Evolutionary conservation across 2,329 filamentous ascomycete species (phyloP).

Genomic region (Proliferodiscus dingleyae): DNA sequence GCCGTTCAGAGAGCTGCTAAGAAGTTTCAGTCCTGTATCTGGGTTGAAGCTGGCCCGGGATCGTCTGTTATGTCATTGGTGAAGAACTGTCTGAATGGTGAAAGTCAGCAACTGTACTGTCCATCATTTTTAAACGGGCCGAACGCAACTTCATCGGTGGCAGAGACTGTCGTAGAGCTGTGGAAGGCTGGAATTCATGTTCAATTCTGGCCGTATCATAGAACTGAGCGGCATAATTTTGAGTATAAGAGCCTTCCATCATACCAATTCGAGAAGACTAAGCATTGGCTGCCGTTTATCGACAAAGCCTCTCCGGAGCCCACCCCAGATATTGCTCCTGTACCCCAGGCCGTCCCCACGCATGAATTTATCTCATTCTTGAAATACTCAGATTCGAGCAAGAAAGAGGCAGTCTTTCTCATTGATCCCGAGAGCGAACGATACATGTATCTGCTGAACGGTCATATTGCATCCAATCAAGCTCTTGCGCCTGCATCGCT

Average conservation of each 20-base stretch:
- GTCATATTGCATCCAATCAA: constrained; percentile 34
- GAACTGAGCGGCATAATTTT: constrained; percentile 19
- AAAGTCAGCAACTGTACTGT: neutral
- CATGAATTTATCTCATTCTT: constrained; percentile 29
- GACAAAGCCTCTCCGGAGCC: constrained; percentile 13
- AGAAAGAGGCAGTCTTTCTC: constrained; percentile 33
- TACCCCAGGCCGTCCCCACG: constrained; percentile 6
- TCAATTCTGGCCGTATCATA: constrained; percentile 31
- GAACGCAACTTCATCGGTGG: constrained; percentile 12
- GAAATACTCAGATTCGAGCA: constrained; percentile 27
- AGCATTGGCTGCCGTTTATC: constrained; percentile 28
- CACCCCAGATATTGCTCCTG: neutral
- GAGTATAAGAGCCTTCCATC: constrained; percentile 26
- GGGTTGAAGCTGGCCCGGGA: constrained; percentile 23
- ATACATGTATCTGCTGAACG: constrained; percentile 33
- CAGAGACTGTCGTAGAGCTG: constrained; percentile 21
- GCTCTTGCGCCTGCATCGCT: constrained; percentile 7
- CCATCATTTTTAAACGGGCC: neutral
- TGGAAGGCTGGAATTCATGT: constrained; percentile 29
- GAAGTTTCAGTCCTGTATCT: constrained; percentile 15
- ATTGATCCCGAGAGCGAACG: constrained; percentile 36
- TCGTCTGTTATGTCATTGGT: constrained; percentile 18
- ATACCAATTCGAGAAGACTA: constrained; percentile 34
- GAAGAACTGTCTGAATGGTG: neutral
- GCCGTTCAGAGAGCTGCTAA: constrained; percentile 24